Evolutionary conservation across 345 rosid genomes (phyloP).

Genomic region (Microthlaspi erraticum): DNA sequence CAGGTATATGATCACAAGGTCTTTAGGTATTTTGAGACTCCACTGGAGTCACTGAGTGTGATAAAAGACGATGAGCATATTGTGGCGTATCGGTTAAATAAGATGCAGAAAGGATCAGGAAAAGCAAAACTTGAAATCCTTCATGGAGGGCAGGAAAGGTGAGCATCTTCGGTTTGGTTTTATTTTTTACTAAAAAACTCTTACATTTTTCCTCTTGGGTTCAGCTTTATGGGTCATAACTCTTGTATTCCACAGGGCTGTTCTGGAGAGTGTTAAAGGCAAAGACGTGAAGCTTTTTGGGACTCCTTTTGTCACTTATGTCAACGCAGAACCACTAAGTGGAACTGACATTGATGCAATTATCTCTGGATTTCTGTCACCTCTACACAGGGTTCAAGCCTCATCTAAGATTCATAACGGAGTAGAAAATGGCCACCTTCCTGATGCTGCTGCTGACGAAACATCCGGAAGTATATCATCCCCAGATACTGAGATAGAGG

Average conservation of each 20-base stretch:
- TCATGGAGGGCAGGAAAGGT: slow-evolving; percentile 74
- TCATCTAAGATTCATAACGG: slow-evolving; percentile 52
- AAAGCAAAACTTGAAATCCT: slow-evolving; percentile 70
- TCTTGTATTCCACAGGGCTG: slow-evolving; percentile 37
- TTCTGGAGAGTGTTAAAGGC: slow-evolving; percentile 30
- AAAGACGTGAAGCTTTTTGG: slow-evolving; percentile 61
- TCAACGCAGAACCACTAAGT: slow-evolving; percentile 58
- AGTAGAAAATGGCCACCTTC: slow-evolving; percentile 56
- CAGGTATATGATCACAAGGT: slow-evolving; percentile 81
- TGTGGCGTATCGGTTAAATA: slow-evolving; percentile 72
- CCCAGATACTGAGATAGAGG: slow-evolving; percentile 53
- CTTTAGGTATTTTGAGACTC: slow-evolving; percentile 68
- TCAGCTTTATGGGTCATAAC: slow-evolving; percentile 20
- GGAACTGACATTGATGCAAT: slow-evolving; percentile 70
- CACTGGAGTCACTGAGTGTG: slow-evolving; percentile 58
- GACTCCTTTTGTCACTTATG: slow-evolving; percentile 72
- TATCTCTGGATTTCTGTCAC: slow-evolving; percentile 64
- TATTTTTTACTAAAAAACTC: slow-evolving; percentile 16
- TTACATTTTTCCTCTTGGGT: slow-evolving; percentile 11
- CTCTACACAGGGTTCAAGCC: slow-evolving; percentile 50
- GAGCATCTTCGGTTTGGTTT: slow-evolving; percentile 38
- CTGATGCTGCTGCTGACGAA: slow-evolving; percentile 24
- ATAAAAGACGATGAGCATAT: slow-evolving; percentile 89
- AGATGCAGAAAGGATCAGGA: slow-evolving; percentile 57
- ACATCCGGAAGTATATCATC: slow-evolving; percentile 42